Conservation (phyloP, 148 eudicot species). For the Gaultheria prostrata region DNA sequence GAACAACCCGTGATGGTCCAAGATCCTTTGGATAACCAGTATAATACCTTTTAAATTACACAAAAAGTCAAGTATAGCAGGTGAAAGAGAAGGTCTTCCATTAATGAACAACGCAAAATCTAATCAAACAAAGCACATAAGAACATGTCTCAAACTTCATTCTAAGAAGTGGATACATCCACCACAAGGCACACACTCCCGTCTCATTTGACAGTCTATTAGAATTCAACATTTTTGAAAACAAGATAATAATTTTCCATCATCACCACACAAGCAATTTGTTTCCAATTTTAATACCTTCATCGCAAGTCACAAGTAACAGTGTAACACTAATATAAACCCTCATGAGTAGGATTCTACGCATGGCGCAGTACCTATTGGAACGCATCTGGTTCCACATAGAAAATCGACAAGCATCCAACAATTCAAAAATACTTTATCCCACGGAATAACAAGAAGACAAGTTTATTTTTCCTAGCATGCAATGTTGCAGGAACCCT, state of each 20-base stretch:
- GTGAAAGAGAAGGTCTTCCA: background rate
- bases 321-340: background rate
- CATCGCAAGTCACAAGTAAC: background rate
- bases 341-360: background rate
- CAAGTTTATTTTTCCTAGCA: background rate
- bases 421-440: background rate
- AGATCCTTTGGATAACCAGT: conserved; percentile 97
- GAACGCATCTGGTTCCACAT: background rate
- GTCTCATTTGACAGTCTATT: background rate
- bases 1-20: conserved; percentile 82
- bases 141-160: background rate
- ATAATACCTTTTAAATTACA: conserved; percentile 55
- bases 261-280: background rate
- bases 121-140: background rate
- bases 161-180: background rate
- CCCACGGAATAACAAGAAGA: background rate
- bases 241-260: background rate
- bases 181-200: background rate
- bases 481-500: background rate
- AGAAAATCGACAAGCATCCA: background rate
- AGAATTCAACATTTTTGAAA: background rate
- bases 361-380: background rate
- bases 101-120: background rate
- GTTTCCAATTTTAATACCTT: background rate
- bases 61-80: conserved; percentile 10